These are phyloP conservation scores for Globisporangium lucens DNA, from an alignment of 352 stramenopile species.

Conservation along the genomic window DNA sequence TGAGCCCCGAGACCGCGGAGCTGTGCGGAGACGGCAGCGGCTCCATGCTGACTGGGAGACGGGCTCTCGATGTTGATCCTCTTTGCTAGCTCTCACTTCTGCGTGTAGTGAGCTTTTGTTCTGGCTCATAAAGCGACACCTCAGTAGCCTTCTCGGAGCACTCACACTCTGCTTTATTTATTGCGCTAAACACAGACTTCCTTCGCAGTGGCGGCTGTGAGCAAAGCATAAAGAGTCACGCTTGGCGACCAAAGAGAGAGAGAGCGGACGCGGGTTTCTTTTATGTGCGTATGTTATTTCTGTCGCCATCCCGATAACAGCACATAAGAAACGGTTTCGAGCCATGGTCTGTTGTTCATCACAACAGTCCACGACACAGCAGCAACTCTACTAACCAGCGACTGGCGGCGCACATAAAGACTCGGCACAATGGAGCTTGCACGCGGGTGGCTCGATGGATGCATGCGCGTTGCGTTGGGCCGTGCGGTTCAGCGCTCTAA, in stretches of 20 bases:
- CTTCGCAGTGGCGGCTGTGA: background rate
- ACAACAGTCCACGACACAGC: background rate
- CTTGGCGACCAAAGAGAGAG: background rate
- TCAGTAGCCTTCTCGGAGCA: background rate
- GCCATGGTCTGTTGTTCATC: background rate
- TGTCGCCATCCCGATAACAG: background rate
- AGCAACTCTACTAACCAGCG: background rate
- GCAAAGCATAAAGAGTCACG: background rate
- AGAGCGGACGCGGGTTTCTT: background rate
- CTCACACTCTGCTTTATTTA: background rate
- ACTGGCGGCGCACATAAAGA: background rate
- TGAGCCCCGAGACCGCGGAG: slow-evolving; percentile 58
- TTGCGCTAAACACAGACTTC: background rate
- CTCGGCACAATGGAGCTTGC: background rate
- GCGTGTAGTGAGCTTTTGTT: background rate
- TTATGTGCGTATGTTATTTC: slow-evolving; percentile 1
- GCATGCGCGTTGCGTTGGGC: no score
- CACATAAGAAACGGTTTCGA: slow-evolving; percentile 13
- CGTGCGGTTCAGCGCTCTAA: background rate
- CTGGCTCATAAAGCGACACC: background rate
- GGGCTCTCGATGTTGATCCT: background rate
- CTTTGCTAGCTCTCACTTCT: background rate
- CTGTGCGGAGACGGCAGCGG: slow-evolving; percentile 25
- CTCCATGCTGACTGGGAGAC: slow-evolving; percentile 28
- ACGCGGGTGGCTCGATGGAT: background rate